Base-by-base conservation (phyloP, 2,329 filamentous ascomycete species). In the Aulographum hederae region DNA sequence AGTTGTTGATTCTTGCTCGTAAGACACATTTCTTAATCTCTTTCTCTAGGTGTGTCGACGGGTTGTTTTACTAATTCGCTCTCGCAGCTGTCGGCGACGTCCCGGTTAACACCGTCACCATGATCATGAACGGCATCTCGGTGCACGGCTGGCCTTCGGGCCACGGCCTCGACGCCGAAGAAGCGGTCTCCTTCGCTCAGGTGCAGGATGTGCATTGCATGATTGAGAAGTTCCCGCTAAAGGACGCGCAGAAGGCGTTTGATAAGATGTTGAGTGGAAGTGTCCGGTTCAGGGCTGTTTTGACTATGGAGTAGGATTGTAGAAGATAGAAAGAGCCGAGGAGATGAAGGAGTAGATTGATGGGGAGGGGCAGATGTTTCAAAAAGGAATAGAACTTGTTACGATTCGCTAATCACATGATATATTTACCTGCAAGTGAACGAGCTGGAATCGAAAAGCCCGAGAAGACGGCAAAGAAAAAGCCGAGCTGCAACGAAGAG, bases 1-100 rank as follows among this genome's bases (percentile, higher is more conserved):
- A 68, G 46, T 42, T 78, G 5, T 45, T 78, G 12, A 52, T 72
- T n/a, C 56, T 77, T 18, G 62, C 72, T 0, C 60, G 47, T 51
- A 41, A 41, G 46, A 44, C 23, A 15, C 3, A n/a, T 5, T 8
- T 15, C 17, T 29, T 14, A 17, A 13, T 28, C n/a, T n/a, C n/a
- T n/a, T n/a, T n/a, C n/a, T n/a, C n/a, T n/a, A n/a, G n/a, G n/a
- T n/a, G n/a, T n/a, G 25, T n/a, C 32, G 20, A 20, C 33, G n/a
- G 14, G 18, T 18, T 23, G 6, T 31, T 21, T 31, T 8, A n/a
- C 19, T 12, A 21, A 12, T 21, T 15, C 8, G 12, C 16, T 28
- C 11, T 6, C 20, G 20, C 27, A 56, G 57, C 58, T 26, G 51
- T 55, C 16, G 59, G 61, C 0, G 57, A 61, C 2, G 44, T 63